Base-by-base conservation (phyloP, 306 rosid genomes). In the Inga leiocalycina region DNA sequence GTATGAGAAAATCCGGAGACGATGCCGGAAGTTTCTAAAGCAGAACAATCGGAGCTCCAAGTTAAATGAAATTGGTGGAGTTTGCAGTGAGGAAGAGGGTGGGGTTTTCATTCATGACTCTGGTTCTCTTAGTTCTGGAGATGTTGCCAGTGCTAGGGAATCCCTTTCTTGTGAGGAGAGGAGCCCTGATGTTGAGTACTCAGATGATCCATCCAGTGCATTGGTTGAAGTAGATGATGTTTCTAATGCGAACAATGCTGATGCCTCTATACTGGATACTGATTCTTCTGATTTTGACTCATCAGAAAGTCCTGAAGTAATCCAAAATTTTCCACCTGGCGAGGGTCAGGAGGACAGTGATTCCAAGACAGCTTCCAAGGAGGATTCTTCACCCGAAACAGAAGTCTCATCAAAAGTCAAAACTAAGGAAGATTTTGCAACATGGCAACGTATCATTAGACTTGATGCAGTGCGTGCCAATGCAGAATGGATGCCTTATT, bases 401-500 rank as follows among this genome's bases (percentile, higher is more conserved):
- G 84, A 88, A 57, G 89, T 51, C 71, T 81, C 91, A 10, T 86
- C 97, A 74, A 94, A 86, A 72, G 80, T 72, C 69, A 89, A 66
- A 79, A 86, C 71, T 19, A 83, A 76, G 71, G 99, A 97, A 86
- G 99, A 97, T 84, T 97, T 92, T 78, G 80, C 89, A 78, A 92
- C 99, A 44, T 97, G 99, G 99, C 97, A 92, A 84, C 91, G 97
- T 79, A 97, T 97, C 87, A 97, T 97, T 81, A 90, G 99, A 73
- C 98, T 97, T 75, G 99, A 97, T 90, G 98, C 99, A 35, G 89
- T 97, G 75, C 95, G 99, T 9, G 93, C 99, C 48, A 97, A 97
- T 85, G 82, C 90, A 11, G 99, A 97, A 75, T 97, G 99, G 99
- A 91, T 94, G 71, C 90, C 88, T 0, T 91, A 82, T 82, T 88